Evolutionary conservation across 208 protist genomes (phyloP), one percentile per base, ranked within the genome.

Genomic region (Crithidia sp.): DNA sequence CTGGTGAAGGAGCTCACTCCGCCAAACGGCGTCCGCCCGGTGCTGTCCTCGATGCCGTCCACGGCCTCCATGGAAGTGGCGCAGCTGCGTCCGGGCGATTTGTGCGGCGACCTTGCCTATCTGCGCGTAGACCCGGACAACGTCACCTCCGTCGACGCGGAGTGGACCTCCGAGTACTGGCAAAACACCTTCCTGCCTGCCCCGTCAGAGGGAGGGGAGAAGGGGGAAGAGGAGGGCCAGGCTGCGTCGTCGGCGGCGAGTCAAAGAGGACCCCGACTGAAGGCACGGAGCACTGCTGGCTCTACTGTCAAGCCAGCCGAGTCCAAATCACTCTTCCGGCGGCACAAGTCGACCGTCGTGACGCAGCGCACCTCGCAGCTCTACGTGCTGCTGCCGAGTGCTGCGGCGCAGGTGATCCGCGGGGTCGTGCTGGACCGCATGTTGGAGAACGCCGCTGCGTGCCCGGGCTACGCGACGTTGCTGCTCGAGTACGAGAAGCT

Each of bases 71-170:
- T 95, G 85, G 83, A 95, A 64, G 71, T 92, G 45, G 83, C 82
- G 13, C 77, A 77, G 36, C 72, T 95, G 28, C 73, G 81, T 0
- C 55, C 67, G 7, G 91, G 91, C 14, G 91, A 93, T 63, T 83
- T 91, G 37, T 90, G 88, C 64, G 91, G 91, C 3, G 91, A 95
- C 49, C 69, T 95, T 12, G 86, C 79, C 41, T 75, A 92, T 37
- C 77, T 95, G 13, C 72, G 70, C 52, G 77, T 92, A 58, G 67
- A 88, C 60, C 85, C 88, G 0, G 88, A 95, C 79, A 60, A 78
- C 41, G 81, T 84, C n/a, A 80, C 82, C 0, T 85, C 84, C 2
- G 82, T 88, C 7, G 84, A 82, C 37, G 76, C 67, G 17, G 62
- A 87, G 49, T 91, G 88, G 84, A 86, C 83, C 4, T 44, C 67